Conservation (phyloP, 306 rosid species). For the Luffa acutangula region DNA sequence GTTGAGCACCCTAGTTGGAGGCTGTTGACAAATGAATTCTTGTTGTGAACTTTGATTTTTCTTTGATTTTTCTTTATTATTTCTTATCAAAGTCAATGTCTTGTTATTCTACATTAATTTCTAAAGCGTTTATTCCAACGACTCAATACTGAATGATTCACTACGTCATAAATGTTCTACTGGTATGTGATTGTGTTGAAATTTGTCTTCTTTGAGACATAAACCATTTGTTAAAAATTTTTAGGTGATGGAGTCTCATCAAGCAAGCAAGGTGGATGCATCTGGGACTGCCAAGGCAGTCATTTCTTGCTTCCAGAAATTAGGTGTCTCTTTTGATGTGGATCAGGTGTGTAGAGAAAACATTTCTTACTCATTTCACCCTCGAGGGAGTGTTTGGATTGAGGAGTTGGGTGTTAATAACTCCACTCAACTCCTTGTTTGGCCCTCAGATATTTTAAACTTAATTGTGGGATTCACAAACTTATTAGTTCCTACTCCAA, state of each 20-base stretch:
- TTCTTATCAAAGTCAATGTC: not conserved
- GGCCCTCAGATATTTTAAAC: no score
- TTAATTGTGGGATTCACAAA: no score
- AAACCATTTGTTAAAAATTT: slow-evolving; percentile 19
- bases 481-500: no score
- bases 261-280: slow-evolving; percentile 76
- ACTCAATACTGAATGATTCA: not conserved
- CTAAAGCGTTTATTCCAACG: not conserved
- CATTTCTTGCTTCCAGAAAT: slow-evolving; percentile 71
- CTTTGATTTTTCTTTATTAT: not conserved
- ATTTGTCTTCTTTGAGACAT: not conserved
- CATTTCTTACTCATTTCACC: slow-evolving; percentile 1
- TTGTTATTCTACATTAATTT: not conserved
- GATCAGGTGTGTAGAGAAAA: slow-evolving; percentile 47
- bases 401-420: no score
- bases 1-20: no score
- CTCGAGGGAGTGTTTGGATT: no score
- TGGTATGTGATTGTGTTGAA: not conserved
- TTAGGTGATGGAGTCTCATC: slow-evolving; percentile 94
- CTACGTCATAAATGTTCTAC: not conserved
- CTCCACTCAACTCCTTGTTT: no score
- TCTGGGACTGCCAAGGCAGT: slow-evolving; percentile 98
- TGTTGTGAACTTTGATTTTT: not conserved
- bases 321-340: slow-evolving; percentile 63
- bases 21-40: not conserved